Evolutionary conservation across 169 alveolate genomes (phyloP), one percentile per base, ranked within the genome.

Genomic region (Eimeria maxima): DNA sequence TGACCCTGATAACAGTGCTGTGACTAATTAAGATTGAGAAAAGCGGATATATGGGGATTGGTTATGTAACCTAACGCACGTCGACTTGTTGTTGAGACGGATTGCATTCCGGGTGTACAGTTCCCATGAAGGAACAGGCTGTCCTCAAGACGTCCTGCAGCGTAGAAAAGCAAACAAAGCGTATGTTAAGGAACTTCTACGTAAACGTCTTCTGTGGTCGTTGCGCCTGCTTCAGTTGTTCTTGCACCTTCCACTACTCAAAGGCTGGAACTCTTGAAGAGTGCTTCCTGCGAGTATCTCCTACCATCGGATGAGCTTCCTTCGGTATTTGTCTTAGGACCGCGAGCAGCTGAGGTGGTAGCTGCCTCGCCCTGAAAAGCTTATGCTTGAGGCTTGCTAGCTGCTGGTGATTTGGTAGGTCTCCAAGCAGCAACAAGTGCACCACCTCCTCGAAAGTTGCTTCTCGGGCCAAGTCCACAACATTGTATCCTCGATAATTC

Each of bases 261-360:
- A 44, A 47, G 87, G 65, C 4, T 42, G 60, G 11, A 65, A 24
- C 87, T 1, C 33, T 44, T 11, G 50, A 29, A 5, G 11, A 76
- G 20, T 24, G 55, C 42, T 45, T 16, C 63, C 44, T 42, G 13
- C 44, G 65, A 44, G 10, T 45, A 44, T 44, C 53, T 81, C 95
- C 90, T 88, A 97, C 98, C 98, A 98, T 98, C 38, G 98, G 98
- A 83, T 98, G 98, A 6, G 98, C 97, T 13, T 90, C 94, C n/a
- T 76, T 83, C 33, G 98, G 98, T 76, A 97, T 88, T 55, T 73
- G 65, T 89, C 97, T 98, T 33, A 98, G 97, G 44, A 96, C 92
- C 5, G 67, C 83, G 69, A 94, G 92, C 71, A 98, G 86, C 47
- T 63, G 76, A 22, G 96, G 95, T 27, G 98, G 98, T 53, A 98